A percentile compares a stretch with the other conserved stretches of the same genome.
These are phyloP conservation scores for Bruguiera gymnorhiza DNA, from an alignment of 345 rosid genomes.

Conservation along the genomic window DNA sequence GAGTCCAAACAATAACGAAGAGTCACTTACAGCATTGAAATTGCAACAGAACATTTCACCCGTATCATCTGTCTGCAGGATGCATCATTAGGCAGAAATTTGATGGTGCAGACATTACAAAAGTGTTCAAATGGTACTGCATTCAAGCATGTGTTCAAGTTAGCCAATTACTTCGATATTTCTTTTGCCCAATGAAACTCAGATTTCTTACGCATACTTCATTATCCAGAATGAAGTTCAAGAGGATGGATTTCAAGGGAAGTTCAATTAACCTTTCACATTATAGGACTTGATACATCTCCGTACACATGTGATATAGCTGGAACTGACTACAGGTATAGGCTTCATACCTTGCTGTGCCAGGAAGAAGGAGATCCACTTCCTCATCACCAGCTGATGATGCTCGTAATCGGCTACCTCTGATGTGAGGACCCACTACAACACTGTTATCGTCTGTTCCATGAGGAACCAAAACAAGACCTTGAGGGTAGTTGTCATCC, in stretches of 20 bases:
- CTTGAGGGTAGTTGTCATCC: constrained; percentile 86
- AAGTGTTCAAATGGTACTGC: no score
- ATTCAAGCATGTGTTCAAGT: neutral
- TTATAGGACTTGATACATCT: no score
- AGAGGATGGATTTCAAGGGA: neutral
- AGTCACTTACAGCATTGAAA: neutral
- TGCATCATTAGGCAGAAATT: no score
- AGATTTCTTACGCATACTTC: neutral
- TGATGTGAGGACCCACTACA: constrained; percentile 83
- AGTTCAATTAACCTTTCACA: no score
- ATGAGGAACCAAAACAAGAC: constrained; percentile 86
- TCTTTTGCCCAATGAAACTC: neutral
- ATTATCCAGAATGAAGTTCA: no score
- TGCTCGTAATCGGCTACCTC: constrained; percentile 87
- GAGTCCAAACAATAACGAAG: constrained; percentile 4
- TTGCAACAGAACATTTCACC: neutral
- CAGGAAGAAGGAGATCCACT: constrained; percentile 98
- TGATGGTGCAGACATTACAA: no score
- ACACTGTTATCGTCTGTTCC: constrained; percentile 60
- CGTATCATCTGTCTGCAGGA: neutral
- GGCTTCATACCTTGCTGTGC: constrained; percentile 80
- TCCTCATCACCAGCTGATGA: constrained; percentile 84
- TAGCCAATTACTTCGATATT: neutral
- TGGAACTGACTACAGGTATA: neutral
- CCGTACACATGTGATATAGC: no score